Evolutionary conservation across 1,139 yeast genomes (phyloP), one percentile per base, ranked within the genome.

Genomic region (Candida glucosophila): DNA sequence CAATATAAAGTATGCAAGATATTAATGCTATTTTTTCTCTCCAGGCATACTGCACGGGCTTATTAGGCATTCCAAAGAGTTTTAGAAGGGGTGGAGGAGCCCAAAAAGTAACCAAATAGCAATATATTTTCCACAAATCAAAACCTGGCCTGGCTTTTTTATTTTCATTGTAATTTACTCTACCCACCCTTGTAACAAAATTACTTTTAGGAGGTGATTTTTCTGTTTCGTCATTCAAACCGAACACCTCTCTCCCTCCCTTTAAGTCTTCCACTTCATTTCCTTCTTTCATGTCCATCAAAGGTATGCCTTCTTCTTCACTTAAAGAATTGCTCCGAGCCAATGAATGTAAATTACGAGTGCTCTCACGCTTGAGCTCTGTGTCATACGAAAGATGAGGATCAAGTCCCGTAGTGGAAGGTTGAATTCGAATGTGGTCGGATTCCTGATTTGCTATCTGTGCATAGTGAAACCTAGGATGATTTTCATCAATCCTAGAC

Each of bases 1-100:
- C 96, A 30, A 81, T 57, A 40, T 71, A 72, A 16, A 79, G 40
- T 42, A 90, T 85, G 34, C 86, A 66, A 3, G 92, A 67, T 28
- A 90, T 65, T 29, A 90, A 65, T 2, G 83, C 97, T 23, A 88
- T 79, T 49, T 90, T 90, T 49, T 90, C 98, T 48, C 97, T 70
- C 98, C 98, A 90, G 0, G 97, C 97, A 62, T 76, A 73, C 49
- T 85, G 96, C 36, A 95, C 73, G 26, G 77, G 86, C 40, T 74
- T 73, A 15, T 82, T 77, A 21, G 69, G 69, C 67, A 88, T 69
- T 4, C 97, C 97, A 52, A 74, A 81, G 28, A 80, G 51, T 26
- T 63, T 61, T 43, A 90, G 57, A 17, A 88, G 37, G 0, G 88
- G 78, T 3, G 79, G 69, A 1, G 96, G 95, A 3, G 94, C 93